Percentiles rank a stretch among this genome's conserved stretches.
Conservation (phyloP, 2,329 filamentous ascomycete species). For the Microdochium nivale region DNA sequence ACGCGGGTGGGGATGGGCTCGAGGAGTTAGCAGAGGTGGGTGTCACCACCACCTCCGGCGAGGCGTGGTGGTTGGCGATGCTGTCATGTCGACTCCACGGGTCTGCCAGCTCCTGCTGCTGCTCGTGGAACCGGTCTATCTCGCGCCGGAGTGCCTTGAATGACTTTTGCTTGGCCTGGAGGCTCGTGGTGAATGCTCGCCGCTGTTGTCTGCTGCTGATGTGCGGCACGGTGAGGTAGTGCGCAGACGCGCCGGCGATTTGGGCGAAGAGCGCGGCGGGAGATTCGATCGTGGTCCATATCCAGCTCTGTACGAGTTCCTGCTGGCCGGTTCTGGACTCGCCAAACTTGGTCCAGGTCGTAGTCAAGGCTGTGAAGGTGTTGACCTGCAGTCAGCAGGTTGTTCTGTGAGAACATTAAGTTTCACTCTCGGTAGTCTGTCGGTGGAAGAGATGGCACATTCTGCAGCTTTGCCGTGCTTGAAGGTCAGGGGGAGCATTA, state of each 20-base stretch:
- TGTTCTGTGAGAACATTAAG: too few relatives aligned
- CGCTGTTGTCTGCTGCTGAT: neutral
- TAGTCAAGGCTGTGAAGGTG: neutral
- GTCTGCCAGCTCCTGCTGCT: neutral
- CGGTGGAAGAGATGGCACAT: too few relatives aligned
- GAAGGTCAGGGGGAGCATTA: too few relatives aligned
- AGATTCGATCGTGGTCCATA: neutral
- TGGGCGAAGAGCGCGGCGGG: neutral
- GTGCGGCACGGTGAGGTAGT: neutral
- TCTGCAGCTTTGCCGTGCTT: too few relatives aligned
- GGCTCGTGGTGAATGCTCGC: neutral
- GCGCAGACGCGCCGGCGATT: neutral
- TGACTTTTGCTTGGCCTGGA: neutral
- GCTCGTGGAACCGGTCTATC: neutral
- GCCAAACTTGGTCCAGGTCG: neutral
- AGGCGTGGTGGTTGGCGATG: neutral
- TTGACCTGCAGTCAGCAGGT: neutral
- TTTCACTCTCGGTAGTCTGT: too few relatives aligned
- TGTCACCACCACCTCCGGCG: neutral
- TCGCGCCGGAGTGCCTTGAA: neutral
- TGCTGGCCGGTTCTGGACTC: neutral
- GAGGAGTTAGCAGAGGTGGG: too few relatives aligned
- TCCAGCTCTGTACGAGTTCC: neutral
- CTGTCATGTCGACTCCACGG: neutral
- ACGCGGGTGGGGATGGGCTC: neutral